These are phyloP conservation scores for Ocimum tenuiflorum DNA, from an alignment of 257 asterid species.

Conservation along the genomic window DNA sequence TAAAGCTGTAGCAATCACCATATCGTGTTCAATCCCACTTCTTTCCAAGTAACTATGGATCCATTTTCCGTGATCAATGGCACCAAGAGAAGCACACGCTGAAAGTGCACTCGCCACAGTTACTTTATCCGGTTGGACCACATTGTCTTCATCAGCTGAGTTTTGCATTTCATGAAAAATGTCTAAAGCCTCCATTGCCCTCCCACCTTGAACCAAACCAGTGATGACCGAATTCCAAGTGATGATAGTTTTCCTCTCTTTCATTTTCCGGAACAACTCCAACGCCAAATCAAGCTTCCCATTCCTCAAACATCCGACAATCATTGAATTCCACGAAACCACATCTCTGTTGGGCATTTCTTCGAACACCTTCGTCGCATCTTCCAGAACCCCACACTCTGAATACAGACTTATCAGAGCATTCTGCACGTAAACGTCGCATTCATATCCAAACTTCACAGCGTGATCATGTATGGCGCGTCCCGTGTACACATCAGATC, in stretches of 20 bases:
- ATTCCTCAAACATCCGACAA: conserved; percentile 50
- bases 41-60: conserved; percentile 54
- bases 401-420: conserved; percentile 48
- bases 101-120: conserved; percentile 66
- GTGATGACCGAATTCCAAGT: conserved; percentile 83
- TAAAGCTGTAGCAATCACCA: conserved; percentile 72
- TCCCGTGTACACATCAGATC: conserved; percentile 34
- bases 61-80: conserved; percentile 68
- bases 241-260: conserved; percentile 42
- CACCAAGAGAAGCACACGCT: conserved; percentile 80
- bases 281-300: conserved; percentile 47
- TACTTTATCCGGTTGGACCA: conserved; percentile 52
- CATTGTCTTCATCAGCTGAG: conserved; percentile 19
- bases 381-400: conserved; percentile 36
- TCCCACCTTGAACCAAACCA: conserved; percentile 70
- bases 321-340: conserved; percentile 72
- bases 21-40: conserved; percentile 50
- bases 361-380: conserved; percentile 64
- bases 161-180: conserved; percentile 59
- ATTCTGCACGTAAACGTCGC: conserved; percentile 57
- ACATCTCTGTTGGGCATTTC: conserved; percentile 56
- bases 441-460: conserved; percentile 42
- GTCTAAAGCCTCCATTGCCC: conserved; percentile 60
- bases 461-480: conserved; percentile 46
- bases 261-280: conserved; percentile 45